phyloP scores from a whole-genome alignment of 2,329 filamentous ascomycete genomes.

The Claviceps capensis region DNA sequence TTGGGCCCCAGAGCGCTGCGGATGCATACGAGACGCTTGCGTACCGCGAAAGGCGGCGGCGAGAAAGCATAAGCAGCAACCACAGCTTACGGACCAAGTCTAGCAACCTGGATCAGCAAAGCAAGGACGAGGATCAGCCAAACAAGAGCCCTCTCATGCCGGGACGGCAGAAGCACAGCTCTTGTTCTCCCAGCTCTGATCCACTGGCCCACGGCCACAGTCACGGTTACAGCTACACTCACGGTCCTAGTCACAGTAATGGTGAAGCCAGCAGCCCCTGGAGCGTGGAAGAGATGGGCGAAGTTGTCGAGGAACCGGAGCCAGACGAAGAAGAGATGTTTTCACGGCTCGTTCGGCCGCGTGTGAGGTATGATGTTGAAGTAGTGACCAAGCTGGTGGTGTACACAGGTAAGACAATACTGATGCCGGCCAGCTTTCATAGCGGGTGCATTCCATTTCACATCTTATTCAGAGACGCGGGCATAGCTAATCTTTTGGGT shows the following conservation, averaged over 20 bases:
- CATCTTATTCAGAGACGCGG: background rate
- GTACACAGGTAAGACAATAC: conserved; percentile 54
- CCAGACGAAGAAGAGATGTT: conserved; percentile 69
- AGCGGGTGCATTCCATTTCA: too few species aligned
- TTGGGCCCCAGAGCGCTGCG: conserved; percentile 89
- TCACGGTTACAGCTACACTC: too few species aligned
- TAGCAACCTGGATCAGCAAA: conserved; percentile 28
- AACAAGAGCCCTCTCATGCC: conserved; percentile 27
- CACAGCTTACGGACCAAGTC: conserved; percentile 30
- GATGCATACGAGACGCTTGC: conserved; percentile 93
- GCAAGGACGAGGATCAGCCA: conserved; percentile 24
- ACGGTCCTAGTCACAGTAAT: conserved; percentile 51
- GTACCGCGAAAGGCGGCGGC: conserved; percentile 56
- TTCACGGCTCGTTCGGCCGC: conserved; percentile 65
- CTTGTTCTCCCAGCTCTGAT: conserved; percentile 47
- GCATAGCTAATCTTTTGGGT: background rate
- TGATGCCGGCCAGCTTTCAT: too few species aligned
- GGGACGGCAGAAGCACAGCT: conserved; percentile 30
- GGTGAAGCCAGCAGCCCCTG: conserved; percentile 39
- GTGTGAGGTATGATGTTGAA: conserved; percentile 95
- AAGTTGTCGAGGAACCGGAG: conserved; percentile 29
- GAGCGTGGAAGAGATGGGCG: background rate
- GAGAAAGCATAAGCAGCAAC: conserved; percentile 42
- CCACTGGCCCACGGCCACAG: conserved; percentile 27
- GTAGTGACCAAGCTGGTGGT: conserved; percentile 94